Evolutionary conservation across 768 basidiomycete genomes (phyloP).

Genomic region (Flagelloscypha sp.): DNA sequence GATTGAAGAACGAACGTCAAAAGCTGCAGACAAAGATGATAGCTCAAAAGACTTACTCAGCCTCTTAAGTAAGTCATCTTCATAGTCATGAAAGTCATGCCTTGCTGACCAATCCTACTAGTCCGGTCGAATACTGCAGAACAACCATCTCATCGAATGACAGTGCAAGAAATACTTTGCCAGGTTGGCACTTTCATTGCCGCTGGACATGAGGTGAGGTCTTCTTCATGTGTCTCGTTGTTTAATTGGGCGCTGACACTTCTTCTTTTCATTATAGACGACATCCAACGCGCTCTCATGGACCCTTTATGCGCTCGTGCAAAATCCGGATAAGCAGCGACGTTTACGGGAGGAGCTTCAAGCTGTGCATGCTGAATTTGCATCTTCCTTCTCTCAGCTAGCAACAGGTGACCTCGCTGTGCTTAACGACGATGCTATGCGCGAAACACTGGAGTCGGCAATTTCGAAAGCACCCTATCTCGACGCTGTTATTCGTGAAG

Average conservation of each 20-base stretch:
- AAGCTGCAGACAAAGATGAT: constrained; percentile 21
- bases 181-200: constrained; percentile 61
- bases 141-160: constrained; percentile 38
- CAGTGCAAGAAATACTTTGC: constrained; percentile 47
- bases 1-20: constrained; percentile 40
- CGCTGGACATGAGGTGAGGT: constrained; percentile 54
- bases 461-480: constrained; percentile 43
- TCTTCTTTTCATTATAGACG: constrained; percentile 49
- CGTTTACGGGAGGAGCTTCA: constrained; percentile 38
- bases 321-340: constrained; percentile 35
- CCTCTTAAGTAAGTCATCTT: constrained; percentile 34
- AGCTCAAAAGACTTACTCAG: constrained; percentile 43
- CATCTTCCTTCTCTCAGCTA: not conserved
- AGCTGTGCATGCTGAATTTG: constrained; percentile 15
- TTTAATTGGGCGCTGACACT: constrained; percentile 44
- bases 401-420: too few species aligned
- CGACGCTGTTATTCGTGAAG: constrained; percentile 55
- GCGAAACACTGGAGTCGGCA: constrained; percentile 19
- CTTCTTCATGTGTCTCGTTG: too few species aligned
- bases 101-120: constrained; percentile 14
- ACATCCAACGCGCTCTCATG: constrained; percentile 51
- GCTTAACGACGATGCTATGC: constrained; percentile 16
- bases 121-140: constrained; percentile 52
- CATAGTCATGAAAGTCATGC: not conserved
- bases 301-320: constrained; percentile 52